Evolutionary conservation across 2,329 filamentous ascomycete genomes (phyloP).

Genomic region (Pseudopithomyces chartarum): DNA sequence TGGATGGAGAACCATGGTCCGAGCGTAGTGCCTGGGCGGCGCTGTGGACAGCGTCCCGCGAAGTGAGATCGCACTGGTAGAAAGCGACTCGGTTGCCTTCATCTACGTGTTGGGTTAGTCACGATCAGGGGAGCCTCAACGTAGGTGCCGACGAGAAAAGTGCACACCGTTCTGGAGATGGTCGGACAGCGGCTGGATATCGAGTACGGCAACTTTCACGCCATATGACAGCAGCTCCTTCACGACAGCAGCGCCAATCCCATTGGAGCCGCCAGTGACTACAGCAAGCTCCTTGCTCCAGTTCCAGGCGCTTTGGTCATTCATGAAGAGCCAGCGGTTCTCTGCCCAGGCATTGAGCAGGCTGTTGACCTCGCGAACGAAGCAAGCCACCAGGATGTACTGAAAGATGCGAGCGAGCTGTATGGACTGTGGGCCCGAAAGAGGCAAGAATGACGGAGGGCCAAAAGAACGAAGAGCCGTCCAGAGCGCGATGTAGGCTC

Average conservation of each 20-base stretch:
- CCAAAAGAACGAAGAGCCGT: conserved; percentile 20
- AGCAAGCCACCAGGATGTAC: conserved; percentile 29
- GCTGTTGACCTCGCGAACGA: conserved; percentile 32
- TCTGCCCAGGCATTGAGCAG: conserved; percentile 37
- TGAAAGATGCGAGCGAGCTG: conserved; percentile 29
- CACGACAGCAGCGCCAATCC: conserved; percentile 42
- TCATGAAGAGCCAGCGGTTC: conserved; percentile 47
- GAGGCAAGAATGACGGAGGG: conserved; percentile 25
- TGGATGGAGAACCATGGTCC: conserved; percentile 37
- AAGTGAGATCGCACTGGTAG: conserved; percentile 43
- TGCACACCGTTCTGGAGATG: conserved; percentile 32
- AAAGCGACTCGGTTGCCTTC: conserved; percentile 25
- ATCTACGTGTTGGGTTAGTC: conserved; percentile 25
- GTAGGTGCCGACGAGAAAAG: neutral
- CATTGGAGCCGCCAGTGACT: conserved; percentile 43
- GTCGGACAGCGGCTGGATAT: conserved; percentile 37
- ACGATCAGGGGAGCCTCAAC: conserved; percentile 2
- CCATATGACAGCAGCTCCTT: conserved; percentile 37
- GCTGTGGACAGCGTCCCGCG: conserved; percentile 29
- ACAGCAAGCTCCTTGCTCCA: conserved; percentile 42
- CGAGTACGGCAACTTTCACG: conserved; percentile 42
- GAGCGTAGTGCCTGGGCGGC: conserved; percentile 40
- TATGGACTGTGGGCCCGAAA: conserved; percentile 31
- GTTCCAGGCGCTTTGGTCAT: conserved; percentile 34
- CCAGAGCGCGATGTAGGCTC: conserved; percentile 23